Evolutionary conservation across 495 filamentous ascomycete species (phyloP).

Genomic region (Neurospora sp.): DNA sequence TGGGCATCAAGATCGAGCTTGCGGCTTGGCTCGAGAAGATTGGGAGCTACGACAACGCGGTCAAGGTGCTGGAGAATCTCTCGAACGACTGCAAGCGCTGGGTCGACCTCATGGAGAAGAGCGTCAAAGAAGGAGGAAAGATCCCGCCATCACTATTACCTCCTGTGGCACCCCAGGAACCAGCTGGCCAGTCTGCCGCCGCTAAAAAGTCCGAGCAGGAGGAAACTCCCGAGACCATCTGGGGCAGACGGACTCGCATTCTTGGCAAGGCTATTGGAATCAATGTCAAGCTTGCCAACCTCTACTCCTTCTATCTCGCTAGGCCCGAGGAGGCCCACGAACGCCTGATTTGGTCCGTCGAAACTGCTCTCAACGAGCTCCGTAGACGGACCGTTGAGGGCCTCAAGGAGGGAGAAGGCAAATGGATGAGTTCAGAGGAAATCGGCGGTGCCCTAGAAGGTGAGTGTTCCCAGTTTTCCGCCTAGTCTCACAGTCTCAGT

Average conservation of each 20-base stretch:
- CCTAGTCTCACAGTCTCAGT: background rate
- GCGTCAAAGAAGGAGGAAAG: slow-evolving; percentile 32
- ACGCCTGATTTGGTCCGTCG: slow-evolving; percentile 69
- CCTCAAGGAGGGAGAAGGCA: slow-evolving; percentile 50
- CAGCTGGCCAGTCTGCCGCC: background rate
- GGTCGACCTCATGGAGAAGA: slow-evolving; percentile 48
- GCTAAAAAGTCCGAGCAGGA: slow-evolving; percentile 16
- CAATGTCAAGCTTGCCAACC: slow-evolving; percentile 68
- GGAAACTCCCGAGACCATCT: slow-evolving; percentile 31
- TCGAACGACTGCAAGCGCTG: slow-evolving; percentile 49
- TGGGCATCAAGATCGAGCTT: slow-evolving; percentile 79
- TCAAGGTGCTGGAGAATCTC: slow-evolving; percentile 63
- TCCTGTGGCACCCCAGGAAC: slow-evolving; percentile 13
- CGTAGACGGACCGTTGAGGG: slow-evolving; percentile 54
- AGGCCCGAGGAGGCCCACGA: slow-evolving; percentile 55
- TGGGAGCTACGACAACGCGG: slow-evolving; percentile 51
- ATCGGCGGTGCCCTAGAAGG: slow-evolving; percentile 62
- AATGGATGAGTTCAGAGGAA: slow-evolving; percentile 64
- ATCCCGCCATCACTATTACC: background rate
- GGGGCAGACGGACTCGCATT: slow-evolving; percentile 57
- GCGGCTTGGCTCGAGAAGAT: slow-evolving; percentile 69
- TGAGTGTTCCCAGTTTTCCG: slow-evolving; percentile 20
- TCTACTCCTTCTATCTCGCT: slow-evolving; percentile 55
- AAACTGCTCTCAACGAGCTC: slow-evolving; percentile 66
- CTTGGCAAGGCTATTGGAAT: slow-evolving; percentile 64